phyloP scores from a whole-genome alignment of 2,329 filamentous ascomycete species.

The Aspergillus flavus region DNA sequence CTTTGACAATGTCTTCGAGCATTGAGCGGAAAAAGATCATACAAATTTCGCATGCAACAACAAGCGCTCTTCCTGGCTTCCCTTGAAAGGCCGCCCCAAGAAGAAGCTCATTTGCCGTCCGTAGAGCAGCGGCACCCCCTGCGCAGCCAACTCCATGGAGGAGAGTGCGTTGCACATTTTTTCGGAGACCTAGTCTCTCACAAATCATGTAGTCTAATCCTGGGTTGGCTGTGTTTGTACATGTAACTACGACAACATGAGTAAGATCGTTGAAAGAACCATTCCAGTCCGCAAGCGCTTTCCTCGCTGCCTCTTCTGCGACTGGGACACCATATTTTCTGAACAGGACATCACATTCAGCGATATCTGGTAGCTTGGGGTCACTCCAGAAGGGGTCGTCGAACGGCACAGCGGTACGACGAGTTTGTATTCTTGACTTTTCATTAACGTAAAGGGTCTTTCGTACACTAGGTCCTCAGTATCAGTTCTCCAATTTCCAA shows the following conservation, averaged over 20 bases:
- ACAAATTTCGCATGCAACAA: constrained; percentile 9
- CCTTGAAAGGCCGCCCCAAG: neutral
- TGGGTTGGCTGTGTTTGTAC: constrained; percentile 4
- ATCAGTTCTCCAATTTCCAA: neutral
- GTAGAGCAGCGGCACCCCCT: constrained; percentile 2
- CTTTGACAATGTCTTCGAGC: neutral
- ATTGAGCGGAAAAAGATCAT: neutral
- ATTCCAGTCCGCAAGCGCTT: constrained; percentile 6
- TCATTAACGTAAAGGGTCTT: neutral
- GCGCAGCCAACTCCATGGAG: constrained; percentile 7
- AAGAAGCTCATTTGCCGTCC: neutral
- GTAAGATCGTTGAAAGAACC: neutral
- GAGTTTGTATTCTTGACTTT: neutral
- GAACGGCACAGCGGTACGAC: neutral
- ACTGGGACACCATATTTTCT: constrained; percentile 3
- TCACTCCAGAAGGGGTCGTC: neutral
- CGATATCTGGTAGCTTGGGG: neutral
- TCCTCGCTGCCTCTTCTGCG: neutral
- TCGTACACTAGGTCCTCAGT: neutral
- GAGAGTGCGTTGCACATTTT: neutral
- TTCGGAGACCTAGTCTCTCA: neutral
- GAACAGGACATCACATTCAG: neutral
- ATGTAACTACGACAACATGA: constrained; percentile 6
- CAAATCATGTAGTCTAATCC: neutral
- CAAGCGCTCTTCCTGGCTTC: neutral